Percentiles rank a stretch among this genome's conserved stretches.
Evolutionary conservation across 345 rosid species (phyloP).

Genomic region (Nasturtium officinale): DNA sequence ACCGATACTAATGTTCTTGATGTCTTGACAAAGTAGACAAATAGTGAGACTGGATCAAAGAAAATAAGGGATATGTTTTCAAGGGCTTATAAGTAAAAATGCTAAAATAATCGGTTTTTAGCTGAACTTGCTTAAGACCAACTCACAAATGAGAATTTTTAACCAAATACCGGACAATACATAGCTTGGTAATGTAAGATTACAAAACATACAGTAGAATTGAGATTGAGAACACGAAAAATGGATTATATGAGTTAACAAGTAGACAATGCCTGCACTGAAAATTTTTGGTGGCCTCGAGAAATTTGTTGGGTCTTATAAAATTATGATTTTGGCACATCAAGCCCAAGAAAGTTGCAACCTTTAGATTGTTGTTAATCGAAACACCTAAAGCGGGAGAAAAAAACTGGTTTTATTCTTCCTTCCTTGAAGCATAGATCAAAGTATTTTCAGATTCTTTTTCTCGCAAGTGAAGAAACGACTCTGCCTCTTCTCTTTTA

Average conservation of each 20-base stretch:
- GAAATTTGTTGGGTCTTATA: neutral
- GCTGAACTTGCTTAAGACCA: no score
- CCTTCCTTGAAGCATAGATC: constrained; percentile 14
- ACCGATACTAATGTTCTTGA: neutral
- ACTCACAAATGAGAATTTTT: no score
- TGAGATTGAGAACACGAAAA: neutral
- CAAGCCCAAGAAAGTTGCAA: neutral
- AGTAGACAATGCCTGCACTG: neutral
- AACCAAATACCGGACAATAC: neutral
- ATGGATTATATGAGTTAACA: no score
- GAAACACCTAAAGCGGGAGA: neutral
- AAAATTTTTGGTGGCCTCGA: neutral
- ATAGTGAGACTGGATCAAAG: no score
- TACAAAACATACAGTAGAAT: no score
- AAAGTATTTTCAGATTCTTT: constrained; percentile 30
- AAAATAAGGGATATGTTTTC: no score
- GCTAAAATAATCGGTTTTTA: no score
- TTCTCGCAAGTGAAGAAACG: constrained; percentile 23
- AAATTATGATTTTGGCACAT: neutral
- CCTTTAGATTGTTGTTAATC: neutral
- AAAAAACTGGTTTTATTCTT: neutral
- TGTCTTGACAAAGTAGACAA: no score
- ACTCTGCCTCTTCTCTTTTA: constrained; percentile 8
- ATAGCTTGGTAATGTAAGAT: neutral
- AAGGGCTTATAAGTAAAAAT: no score